A percentile compares a stretch with the other conserved stretches of the same genome.
Evolutionary conservation across 2,329 filamentous ascomycete genomes (phyloP).

Genomic region (Anisogramma anomala): DNA sequence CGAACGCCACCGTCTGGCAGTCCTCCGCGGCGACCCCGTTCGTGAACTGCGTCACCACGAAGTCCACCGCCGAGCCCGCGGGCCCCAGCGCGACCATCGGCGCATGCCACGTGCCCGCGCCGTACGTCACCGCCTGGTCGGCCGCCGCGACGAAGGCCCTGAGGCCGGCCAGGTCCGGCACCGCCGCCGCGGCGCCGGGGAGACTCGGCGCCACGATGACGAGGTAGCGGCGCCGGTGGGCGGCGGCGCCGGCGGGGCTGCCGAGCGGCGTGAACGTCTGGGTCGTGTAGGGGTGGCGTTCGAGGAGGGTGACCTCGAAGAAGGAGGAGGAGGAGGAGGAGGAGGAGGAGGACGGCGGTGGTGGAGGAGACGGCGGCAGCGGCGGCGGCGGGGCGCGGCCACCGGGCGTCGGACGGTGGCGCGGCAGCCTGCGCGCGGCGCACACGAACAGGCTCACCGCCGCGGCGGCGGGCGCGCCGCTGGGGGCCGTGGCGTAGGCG

Average conservation of each 20-base stretch:
- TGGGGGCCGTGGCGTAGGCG: conserved; percentile 56
- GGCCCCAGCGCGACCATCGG: conserved; percentile 81
- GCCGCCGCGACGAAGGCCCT: conserved; percentile 69
- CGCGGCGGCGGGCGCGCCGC: conserved; percentile 42
- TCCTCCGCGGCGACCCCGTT: conserved; percentile 77
- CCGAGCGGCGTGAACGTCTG: conserved; percentile 81
- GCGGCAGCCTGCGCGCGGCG: conserved; percentile 46
- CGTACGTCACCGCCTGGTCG: conserved; percentile 82
- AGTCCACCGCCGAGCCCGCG: conserved; percentile 53
- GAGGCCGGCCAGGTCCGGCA: conserved; percentile 58
- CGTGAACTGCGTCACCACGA: conserved; percentile 79
- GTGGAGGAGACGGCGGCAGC: conserved; percentile 9
- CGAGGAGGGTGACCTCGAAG: conserved; percentile 64
- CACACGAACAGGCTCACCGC: conserved; percentile 87
- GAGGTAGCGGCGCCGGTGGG: conserved; percentile 48
- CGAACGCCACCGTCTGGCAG: conserved; percentile 64
- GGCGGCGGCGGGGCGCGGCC: background rate
- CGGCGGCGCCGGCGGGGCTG: conserved; percentile 25
- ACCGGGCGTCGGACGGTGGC: conserved; percentile 1
- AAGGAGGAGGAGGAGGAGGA: conserved; percentile 18
- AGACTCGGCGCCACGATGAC: conserved; percentile 81
- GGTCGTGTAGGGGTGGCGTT: conserved; percentile 86
- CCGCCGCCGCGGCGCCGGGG: background rate
- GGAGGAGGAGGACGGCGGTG: background rate
- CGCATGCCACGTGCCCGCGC: conserved; percentile 85